Base-by-base conservation (phyloP, 1,284 basidiomycete genomes). In the Baeospora myosura region DNA sequence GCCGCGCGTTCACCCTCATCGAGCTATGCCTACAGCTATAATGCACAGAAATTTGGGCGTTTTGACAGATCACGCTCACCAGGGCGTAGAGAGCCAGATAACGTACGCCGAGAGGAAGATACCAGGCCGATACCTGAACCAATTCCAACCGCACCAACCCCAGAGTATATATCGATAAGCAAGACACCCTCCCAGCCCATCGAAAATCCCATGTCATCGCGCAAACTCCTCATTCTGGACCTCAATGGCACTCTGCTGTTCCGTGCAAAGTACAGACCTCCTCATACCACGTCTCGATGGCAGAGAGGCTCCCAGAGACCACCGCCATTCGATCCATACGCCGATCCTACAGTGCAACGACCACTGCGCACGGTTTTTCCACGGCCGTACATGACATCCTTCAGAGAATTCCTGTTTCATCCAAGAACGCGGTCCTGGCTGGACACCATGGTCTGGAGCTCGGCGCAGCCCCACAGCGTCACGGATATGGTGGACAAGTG, bases 381-480 rank as follows among this genome's bases (percentile, higher is more conserved):
- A 11, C 66, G 86, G n/a, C 86, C 88, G 0, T 93, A 82, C 56
- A 69, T 90, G 52, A 52, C 62, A 1, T 62, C 78, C 2, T 84
- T 92, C 51, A 55, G 74, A 5, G 61, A 70, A 1, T 92, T 83
- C 53, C 58, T 84, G 3, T 78, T 85, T 44, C 73, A 78, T 40
- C 60, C 66, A 0, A 50, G 64, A 21, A 83, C 78, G 17, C 62
- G 59, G 26, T 50, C 52, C 14, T 85, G 81, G 77, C 70, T 89
- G 21, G 83, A 90, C 46, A 78, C 82, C 4, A 86, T 92, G 77
- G 76, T 93, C 0, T 93, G 90, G 89, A 88, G 83, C 49, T 87
- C 82, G 1, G 89, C 89, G 1, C 82, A 88, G 56, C 82, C 85
- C 0, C 74, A 81, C 43, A 90, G 80, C 52, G 90, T 93, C 3